phyloP scores from a whole-genome alignment of 805 yeast genomes.

The Aciculoconidium aculeatum region DNA sequence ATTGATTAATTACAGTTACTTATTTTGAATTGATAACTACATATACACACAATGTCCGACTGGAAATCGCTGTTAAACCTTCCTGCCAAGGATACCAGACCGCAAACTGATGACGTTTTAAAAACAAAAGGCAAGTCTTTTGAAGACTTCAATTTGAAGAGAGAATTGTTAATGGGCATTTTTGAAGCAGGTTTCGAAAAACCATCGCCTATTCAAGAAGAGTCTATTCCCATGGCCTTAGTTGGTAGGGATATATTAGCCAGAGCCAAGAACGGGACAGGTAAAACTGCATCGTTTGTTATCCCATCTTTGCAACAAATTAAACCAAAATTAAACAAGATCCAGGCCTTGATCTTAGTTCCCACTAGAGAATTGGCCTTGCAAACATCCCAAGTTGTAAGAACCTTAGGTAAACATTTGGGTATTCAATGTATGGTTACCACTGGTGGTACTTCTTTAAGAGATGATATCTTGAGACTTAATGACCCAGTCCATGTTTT shows the following conservation, averaged over 20 bases:
- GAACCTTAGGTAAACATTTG: slow-evolving; percentile 91
- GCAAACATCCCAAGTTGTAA: slow-evolving; percentile 95
- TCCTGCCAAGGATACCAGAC: slow-evolving; percentile 86
- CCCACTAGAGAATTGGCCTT: slow-evolving; percentile 98
- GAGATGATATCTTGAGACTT: slow-evolving; percentile 90
- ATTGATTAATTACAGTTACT: not conserved
- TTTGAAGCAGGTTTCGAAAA: slow-evolving; percentile 98
- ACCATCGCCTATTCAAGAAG: slow-evolving; percentile 98
- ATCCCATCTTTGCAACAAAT: slow-evolving; percentile 89
- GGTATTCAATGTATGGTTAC: slow-evolving; percentile 94
- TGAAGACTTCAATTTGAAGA: slow-evolving; percentile 85
- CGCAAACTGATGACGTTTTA: slow-evolving; percentile 94
- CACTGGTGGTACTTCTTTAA: slow-evolving; percentile 93
- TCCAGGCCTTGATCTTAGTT: slow-evolving; percentile 88
- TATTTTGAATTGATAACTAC: not conserved
- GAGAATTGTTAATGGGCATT: slow-evolving; percentile 95
- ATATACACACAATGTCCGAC: slow-evolving; percentile 8
- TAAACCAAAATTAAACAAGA: slow-evolving; percentile 75
- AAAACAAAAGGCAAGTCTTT: slow-evolving; percentile 86
- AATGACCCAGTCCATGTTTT: slow-evolving; percentile 89
- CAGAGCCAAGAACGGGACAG: slow-evolving; percentile 97
- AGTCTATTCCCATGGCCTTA: slow-evolving; percentile 90
- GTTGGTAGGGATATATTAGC: slow-evolving; percentile 95
- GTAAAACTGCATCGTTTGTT: slow-evolving; percentile 95
- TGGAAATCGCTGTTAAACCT: slow-evolving; percentile 75